Percentiles rank a stretch among this genome's conserved stretches.
Conservation (phyloP, 2,329 filamentous ascomycete genomes). For the Trichoderma atroviride region DNA sequence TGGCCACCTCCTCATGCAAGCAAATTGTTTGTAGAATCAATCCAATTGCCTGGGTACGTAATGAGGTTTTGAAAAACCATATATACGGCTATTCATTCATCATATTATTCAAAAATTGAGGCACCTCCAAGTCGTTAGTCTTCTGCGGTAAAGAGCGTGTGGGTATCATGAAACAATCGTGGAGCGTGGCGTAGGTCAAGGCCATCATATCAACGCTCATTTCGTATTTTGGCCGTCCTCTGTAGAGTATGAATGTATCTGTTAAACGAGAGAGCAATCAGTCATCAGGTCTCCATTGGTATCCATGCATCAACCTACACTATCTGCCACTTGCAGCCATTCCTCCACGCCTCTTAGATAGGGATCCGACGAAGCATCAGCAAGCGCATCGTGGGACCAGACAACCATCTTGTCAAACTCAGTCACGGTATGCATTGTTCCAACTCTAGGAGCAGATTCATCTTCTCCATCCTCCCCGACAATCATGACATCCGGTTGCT, state of each 20-base stretch:
- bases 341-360: constrained; percentile 77
- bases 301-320: constrained; percentile 48
- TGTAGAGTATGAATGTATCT: constrained; percentile 29
- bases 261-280: neutral
- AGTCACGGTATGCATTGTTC: constrained; percentile 63
- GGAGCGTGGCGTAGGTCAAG: neutral
- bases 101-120: neutral
- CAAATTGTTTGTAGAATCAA: neutral
- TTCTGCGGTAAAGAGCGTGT: neutral
- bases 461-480: constrained; percentile 37
- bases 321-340: constrained; percentile 75
- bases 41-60: neutral
- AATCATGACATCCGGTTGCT: constrained; percentile 30
- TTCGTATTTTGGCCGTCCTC: neutral
- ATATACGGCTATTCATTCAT: neutral
- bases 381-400: constrained; percentile 78
- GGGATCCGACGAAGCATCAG: constrained; percentile 64
- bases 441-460: constrained; percentile 50
- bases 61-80: neutral
- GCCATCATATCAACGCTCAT: neutral
- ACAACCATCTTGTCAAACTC: constrained; percentile 75
- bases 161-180: constrained; percentile 13
- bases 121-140: neutral
- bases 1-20: neutral
- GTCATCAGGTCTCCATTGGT: neutral